Percentiles rank a stretch among this genome's conserved stretches.
Conservation (phyloP, 495 filamentous ascomycete genomes). For the Parmelia sp. region DNA sequence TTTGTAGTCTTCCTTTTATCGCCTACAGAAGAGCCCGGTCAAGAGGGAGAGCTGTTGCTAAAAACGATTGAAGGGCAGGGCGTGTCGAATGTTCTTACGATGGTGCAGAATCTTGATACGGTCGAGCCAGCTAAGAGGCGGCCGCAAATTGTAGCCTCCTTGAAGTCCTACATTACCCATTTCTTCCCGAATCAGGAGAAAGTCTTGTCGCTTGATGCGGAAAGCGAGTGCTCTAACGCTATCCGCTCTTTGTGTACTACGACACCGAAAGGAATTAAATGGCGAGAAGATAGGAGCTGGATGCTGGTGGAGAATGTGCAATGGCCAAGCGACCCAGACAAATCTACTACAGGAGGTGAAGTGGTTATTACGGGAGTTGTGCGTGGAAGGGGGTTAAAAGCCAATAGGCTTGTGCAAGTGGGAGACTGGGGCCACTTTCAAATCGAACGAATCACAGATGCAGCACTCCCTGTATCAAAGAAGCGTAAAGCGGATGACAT, state of each 20-base stretch:
- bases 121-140: conserved; percentile 73
- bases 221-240: conserved; percentile 82
- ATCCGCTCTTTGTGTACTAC: conserved; percentile 85
- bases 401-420: conserved; percentile 82
- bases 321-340: conserved; percentile 50
- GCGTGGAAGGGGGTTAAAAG: conserved; percentile 78
- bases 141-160: conserved; percentile 64
- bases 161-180: conserved; percentile 85
- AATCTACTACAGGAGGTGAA: conserved; percentile 38
- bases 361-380: conserved; percentile 81
- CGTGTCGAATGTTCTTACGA: conserved; percentile 74
- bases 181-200: conserved; percentile 89
- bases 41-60: conserved; percentile 71
- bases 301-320: conserved; percentile 79
- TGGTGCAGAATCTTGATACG: conserved; percentile 70
- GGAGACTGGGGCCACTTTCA: conserved; percentile 95
- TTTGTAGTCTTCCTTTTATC: conserved; percentile 82
- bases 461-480: conserved; percentile 49
- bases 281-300: conserved; percentile 92
- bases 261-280: conserved; percentile 82
- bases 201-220: conserved; percentile 73
- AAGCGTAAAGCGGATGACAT: conserved; percentile 61
- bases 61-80: conserved; percentile 87
- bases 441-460: conserved; percentile 76
- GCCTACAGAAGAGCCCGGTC: conserved; percentile 72